These are phyloP conservation scores for Naganishia cerealis DNA, from an alignment of 1,284 basidiomycete species.

Conservation along the genomic window DNA sequence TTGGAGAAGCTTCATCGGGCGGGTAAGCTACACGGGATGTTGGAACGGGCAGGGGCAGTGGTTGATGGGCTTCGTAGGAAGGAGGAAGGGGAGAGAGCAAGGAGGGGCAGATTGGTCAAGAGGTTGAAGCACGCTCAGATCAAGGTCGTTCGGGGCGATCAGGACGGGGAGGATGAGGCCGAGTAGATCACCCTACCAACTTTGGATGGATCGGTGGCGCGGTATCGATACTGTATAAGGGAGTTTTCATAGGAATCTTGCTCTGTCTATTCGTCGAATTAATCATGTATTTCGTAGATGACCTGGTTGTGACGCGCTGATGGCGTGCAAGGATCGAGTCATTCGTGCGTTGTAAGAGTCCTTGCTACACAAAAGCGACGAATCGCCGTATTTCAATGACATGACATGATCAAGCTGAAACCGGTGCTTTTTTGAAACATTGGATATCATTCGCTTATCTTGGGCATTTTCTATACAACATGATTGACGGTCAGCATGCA, in stretches of 20 bases:
- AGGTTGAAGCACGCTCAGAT: conserved; percentile 16
- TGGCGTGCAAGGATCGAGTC: too few species aligned
- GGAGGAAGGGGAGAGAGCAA: conserved; percentile 8
- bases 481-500: neutral
- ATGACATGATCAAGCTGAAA: too few species aligned
- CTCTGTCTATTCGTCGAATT: neutral
- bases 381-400: too few species aligned
- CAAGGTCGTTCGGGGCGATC: neutral
- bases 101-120: neutral
- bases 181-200: neutral
- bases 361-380: too few species aligned
- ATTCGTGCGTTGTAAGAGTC: too few species aligned
- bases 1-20: conserved; percentile 24
- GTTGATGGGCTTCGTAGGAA: conserved; percentile 27
- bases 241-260: neutral
- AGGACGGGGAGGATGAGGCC: neutral
- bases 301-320: too few species aligned
- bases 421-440: too few species aligned
- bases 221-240: conserved; percentile 15
- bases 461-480: neutral
- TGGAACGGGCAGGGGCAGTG: conserved; percentile 31
- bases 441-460: neutral
- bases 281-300: neutral
- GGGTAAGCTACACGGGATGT: conserved; percentile 16
- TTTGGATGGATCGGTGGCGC: neutral